Evolutionary conservation across 129 eudicot genomes (phyloP), one percentile per base, ranked within the genome.

Genomic region (Flaveria ramosissima): DNA sequence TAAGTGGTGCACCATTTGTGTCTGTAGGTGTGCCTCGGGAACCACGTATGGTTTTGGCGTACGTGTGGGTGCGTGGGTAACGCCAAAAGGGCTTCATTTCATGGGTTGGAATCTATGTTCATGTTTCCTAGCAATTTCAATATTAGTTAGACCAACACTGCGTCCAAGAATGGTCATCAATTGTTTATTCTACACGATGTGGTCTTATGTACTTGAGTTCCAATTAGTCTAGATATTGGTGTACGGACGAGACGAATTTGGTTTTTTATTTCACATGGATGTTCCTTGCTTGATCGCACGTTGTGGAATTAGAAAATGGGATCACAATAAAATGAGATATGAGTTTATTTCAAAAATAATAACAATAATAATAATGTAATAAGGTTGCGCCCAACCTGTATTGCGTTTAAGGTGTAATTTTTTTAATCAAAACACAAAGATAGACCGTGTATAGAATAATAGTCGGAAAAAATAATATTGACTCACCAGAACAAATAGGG

Each of bases 41-140:
- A 66, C 9, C 17, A 72, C 36, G n/a, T n/a, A n/a, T n/a, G 68
- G 19, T 71, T 48, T 74, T 20, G n/a, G 51, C 78, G 79, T 78
- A 65, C 77, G 83, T 77, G 81, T 61, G 74, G 86, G 78, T 77
- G 73, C 62, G 62, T 84, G 62, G 82, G 57, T 71, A 76, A 32
- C 64, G 76, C 16, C 36, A 66, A 78, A 70, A 50, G 41, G 23
- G 51, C 9, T 64, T 76, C 30, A 43, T 43, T 53, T 52, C 57
- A 41, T 61, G 48, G 80, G 53, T 72, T 51, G 69, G 76, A 69
- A 36, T 80, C 61, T n/a, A 45, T 75, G 60, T 84, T 72, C 62
- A 57, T 72, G 82, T 71, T 66, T 68, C 65, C 82, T 56, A 57
- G 64, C 63, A 67, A 71, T 16, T 72, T 67, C 41, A 72, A 72